phyloP scores from a whole-genome alignment of 441 rosid genomes.

The Gossypium trilobum region DNA sequence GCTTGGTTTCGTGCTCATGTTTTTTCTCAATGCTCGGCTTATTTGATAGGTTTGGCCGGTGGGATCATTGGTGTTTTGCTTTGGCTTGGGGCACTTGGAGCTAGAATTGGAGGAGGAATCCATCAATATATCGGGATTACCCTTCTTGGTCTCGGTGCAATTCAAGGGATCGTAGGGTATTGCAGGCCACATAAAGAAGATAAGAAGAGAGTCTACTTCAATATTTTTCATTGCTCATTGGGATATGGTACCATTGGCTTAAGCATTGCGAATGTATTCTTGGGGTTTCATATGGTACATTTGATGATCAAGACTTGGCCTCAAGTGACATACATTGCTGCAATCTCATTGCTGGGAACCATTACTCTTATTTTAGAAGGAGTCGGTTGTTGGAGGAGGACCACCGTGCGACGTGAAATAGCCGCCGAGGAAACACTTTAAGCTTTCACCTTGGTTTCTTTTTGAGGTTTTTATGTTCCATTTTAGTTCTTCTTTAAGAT shows the following conservation, averaged over 20 bases:
- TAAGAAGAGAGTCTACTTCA: slow-evolving; percentile 13
- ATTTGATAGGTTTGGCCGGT: slow-evolving; percentile 6
- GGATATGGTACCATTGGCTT: slow-evolving; percentile 5
- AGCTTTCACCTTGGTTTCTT: not conserved
- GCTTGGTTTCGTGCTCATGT: slow-evolving; percentile 11
- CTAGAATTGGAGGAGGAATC: not conserved
- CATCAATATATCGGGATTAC: slow-evolving; percentile 8
- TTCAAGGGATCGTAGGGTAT: not conserved
- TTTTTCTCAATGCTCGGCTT: not conserved
- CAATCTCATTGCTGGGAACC: not conserved
- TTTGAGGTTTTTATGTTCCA: not conserved
- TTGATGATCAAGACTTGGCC: not conserved
- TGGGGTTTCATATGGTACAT: slow-evolving; percentile 2
- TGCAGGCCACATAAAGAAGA: slow-evolving; percentile 11
- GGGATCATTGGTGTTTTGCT: slow-evolving; percentile 8
- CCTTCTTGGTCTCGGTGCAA: not conserved
- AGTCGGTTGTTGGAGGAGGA: not conserved
- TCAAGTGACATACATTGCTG: not conserved
- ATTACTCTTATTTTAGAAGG: not conserved
- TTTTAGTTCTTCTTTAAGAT: not conserved
- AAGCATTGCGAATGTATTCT: not conserved
- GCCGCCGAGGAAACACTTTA: not conserved
- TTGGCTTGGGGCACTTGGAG: not conserved
- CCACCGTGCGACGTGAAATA: not conserved
- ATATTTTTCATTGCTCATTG: not conserved